Percentiles rank a stretch among this genome's conserved stretches.
phyloP scores from a whole-genome alignment of 805 yeast genomes.

The Myxozyma monticola region DNA sequence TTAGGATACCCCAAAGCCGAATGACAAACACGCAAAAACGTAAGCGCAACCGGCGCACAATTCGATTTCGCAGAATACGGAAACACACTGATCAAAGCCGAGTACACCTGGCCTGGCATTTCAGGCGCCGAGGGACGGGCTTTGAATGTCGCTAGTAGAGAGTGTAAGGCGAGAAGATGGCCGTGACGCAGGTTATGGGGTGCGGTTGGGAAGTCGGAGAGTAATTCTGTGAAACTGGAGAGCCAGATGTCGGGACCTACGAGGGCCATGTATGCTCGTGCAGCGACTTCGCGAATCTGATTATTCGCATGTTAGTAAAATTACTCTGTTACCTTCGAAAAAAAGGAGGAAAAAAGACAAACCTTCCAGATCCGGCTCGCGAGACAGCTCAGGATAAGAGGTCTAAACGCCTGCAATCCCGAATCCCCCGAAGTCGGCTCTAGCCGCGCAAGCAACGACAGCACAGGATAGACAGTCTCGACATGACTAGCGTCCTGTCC shows the following conservation, averaged over 20 bases:
- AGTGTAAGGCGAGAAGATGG: slow-evolving; percentile 48
- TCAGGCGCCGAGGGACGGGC: background rate
- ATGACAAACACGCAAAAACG: slow-evolving; percentile 13
- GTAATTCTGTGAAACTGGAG: slow-evolving; percentile 37
- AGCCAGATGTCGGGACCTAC: slow-evolving; percentile 40
- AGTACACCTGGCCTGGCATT: slow-evolving; percentile 1
- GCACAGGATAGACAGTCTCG: slow-evolving; percentile 71
- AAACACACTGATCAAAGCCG: slow-evolving; percentile 5
- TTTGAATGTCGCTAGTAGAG: background rate
- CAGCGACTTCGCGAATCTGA: slow-evolving; percentile 77
- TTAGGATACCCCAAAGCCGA: background rate
- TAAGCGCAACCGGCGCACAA: slow-evolving; percentile 11
- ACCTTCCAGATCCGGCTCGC: slow-evolving; percentile 66
- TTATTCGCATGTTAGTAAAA: too few species aligned
- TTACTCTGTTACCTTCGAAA: background rate
- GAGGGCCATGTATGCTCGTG: slow-evolving; percentile 62
- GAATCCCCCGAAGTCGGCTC: slow-evolving; percentile 59
- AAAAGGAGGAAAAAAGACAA: background rate
- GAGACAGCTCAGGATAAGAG: slow-evolving; percentile 51
- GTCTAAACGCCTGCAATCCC: slow-evolving; percentile 54
- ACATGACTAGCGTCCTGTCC: slow-evolving; percentile 38
- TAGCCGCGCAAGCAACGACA: slow-evolving; percentile 69
- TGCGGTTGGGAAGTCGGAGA: slow-evolving; percentile 30
- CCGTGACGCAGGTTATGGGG: slow-evolving; percentile 60
- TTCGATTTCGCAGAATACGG: slow-evolving; percentile 3